Percentiles rank a stretch among this genome's conserved stretches.
phyloP scores from a whole-genome alignment of 2,329 filamentous ascomycete species.

The Ilyonectria robusta region DNA sequence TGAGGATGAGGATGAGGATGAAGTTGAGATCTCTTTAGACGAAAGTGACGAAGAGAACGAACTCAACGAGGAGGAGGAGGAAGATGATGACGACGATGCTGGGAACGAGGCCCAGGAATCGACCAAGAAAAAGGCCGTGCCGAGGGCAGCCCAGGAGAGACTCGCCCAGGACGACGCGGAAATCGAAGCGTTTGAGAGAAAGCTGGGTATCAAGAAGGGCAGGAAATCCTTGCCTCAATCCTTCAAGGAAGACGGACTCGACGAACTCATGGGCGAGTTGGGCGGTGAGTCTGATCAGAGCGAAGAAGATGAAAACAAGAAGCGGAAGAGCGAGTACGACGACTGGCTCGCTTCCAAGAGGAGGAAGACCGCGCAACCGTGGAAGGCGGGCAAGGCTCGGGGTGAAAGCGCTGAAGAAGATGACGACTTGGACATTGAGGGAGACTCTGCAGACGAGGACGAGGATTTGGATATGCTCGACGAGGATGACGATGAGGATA shows the following conservation, averaged over 20 bases:
- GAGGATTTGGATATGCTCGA: conserved; percentile 31
- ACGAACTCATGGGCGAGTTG: conserved; percentile 80
- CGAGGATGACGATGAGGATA: conserved; percentile 46
- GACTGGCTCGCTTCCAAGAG: conserved; percentile 74
- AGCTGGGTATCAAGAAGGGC: conserved; percentile 83
- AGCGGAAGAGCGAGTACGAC: conserved; percentile 71
- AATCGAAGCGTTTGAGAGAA: conserved; percentile 89
- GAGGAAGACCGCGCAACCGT: conserved; percentile 57
- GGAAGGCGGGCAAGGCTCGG: conserved; percentile 27
- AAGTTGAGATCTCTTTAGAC: conserved; percentile 32
- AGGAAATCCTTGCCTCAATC: conserved; percentile 81
- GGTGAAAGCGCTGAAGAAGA: conserved; percentile 47
- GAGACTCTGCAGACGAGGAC: conserved; percentile 39
- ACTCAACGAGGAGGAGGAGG: conserved; percentile 32
- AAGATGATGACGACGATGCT: conserved; percentile 43
- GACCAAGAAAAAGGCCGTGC: conserved; percentile 39
- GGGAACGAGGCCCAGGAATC: conserved; percentile 39
- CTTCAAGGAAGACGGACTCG: conserved; percentile 87
- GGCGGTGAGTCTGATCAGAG: conserved; percentile 56
- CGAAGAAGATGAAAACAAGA: conserved; percentile 70
- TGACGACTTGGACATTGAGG: conserved; percentile 41
- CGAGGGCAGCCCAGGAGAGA: conserved; percentile 59
- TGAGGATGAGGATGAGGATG: conserved; percentile 14
- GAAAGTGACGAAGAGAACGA: conserved; percentile 33
- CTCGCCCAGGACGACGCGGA: conserved; percentile 88